Conservation (phyloP, 2,329 filamentous ascomycete genomes). For the Aureobasidium sp. region DNA sequence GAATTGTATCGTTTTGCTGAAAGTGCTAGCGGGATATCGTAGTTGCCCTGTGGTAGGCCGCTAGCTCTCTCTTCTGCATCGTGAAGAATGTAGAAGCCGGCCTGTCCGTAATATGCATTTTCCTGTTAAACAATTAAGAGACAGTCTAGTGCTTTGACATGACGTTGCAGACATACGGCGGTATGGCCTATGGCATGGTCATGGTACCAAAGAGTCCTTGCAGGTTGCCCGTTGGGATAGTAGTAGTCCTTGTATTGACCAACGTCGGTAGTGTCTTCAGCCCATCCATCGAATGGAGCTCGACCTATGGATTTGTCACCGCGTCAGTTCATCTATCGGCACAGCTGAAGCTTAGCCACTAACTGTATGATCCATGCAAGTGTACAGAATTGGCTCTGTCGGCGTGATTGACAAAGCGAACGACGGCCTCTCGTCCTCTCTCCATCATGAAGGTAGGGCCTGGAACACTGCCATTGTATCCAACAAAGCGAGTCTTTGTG, state of each 20-base stretch:
- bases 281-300: conserved; percentile 45
- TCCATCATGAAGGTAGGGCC: no score
- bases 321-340: no score
- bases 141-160: no score
- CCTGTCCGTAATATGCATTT: conserved; percentile 45
- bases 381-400: no score
- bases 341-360: no score
- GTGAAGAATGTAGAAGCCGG: conserved; percentile 46
- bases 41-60: conserved; percentile 25
- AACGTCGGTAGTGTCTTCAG: conserved; percentile 40
- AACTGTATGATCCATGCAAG: no score
- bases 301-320: no score
- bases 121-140: background rate
- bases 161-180: no score
- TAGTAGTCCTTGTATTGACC: conserved; percentile 55
- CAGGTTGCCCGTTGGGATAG: conserved; percentile 48
- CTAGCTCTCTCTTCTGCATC: conserved; percentile 40
- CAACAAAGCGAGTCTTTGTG: no score
- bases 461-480: no score
- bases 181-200: background rate
- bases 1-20: background rate
- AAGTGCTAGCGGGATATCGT: background rate
- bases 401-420: no score
- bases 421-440: no score
- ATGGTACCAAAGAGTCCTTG: background rate